These are phyloP conservation scores for Pseudogymnoascus sp. DNA, from an alignment of 2,329 filamentous ascomycete species.

Conservation along the genomic window DNA sequence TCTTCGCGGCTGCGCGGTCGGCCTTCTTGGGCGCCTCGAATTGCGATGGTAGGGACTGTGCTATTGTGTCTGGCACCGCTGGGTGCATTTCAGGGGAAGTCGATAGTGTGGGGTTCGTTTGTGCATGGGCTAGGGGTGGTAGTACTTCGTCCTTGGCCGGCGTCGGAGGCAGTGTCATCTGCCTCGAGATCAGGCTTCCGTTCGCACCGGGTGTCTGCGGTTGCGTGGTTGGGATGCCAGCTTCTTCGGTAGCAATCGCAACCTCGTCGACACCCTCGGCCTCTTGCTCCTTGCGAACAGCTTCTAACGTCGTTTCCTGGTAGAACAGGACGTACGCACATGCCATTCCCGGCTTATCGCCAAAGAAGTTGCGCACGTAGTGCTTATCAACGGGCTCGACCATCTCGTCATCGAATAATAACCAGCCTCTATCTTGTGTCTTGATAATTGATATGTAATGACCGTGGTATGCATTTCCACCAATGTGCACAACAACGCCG, in stretches of 20 bases:
- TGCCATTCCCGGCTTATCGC: conserved; percentile 81
- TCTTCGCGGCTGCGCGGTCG: conserved; percentile 43
- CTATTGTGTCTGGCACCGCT: background rate
- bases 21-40: conserved; percentile 6
- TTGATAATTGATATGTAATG: conserved; percentile 98
- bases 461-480: conserved; percentile 91
- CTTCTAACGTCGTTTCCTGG: conserved; percentile 74
- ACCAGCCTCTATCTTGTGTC: conserved; percentile 90
- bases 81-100: conserved; percentile 4
- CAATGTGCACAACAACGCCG: conserved; percentile 94
- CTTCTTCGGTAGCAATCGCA: conserved; percentile 51
- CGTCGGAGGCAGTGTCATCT: conserved; percentile 24
- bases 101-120: conserved; percentile 49
- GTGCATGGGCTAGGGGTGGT: conserved; percentile 54
- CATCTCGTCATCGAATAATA: conserved; percentile 97
- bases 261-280: conserved; percentile 61
- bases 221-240: conserved; percentile 47
- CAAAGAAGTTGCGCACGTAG: conserved; percentile 95
- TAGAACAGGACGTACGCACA: conserved; percentile 98
- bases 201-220: conserved; percentile 38
- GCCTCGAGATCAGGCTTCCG: conserved; percentile 40
- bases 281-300: conserved; percentile 71
- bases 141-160: background rate
- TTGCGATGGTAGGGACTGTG: conserved; percentile 10
- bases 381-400: conserved; percentile 96